Evolutionary conservation across 768 basidiomycete species (phyloP).

Genomic region (Udeniomyces megalosporus): DNA sequence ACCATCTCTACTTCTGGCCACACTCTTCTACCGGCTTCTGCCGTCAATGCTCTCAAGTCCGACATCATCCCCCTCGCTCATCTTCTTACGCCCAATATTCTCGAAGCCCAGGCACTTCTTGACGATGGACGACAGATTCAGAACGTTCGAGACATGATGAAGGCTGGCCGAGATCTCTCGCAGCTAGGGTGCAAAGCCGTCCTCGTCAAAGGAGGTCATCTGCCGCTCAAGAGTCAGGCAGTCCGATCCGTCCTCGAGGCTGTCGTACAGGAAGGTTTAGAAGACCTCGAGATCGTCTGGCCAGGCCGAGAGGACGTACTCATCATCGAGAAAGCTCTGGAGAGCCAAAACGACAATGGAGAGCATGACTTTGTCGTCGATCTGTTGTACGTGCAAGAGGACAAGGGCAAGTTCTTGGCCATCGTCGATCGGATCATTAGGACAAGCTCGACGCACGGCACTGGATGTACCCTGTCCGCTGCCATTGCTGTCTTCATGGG

Average conservation of each 20-base stretch:
- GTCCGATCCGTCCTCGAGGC: slow-evolving; percentile 30
- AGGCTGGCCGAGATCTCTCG: slow-evolving; percentile 39
- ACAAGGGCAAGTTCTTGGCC: slow-evolving; percentile 16
- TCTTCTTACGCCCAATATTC: slow-evolving; percentile 69
- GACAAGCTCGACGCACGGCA: slow-evolving; percentile 59
- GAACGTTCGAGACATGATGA: slow-evolving; percentile 44
- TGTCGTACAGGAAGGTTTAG: slow-evolving; percentile 20
- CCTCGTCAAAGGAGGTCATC: slow-evolving; percentile 74
- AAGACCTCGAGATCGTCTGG: slow-evolving; percentile 4
- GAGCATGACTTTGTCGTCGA: slow-evolving; percentile 45
- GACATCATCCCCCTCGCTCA: slow-evolving; percentile 56
- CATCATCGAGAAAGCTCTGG: slow-evolving; percentile 1
- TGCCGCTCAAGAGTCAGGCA: slow-evolving; percentile 37
- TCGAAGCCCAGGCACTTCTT: slow-evolving; percentile 54
- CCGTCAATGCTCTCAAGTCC: slow-evolving; percentile 42
- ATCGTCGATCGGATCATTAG: slow-evolving; percentile 38
- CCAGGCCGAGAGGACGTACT: background rate
- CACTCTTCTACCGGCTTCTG: slow-evolving; percentile 50
- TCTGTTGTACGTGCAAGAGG: slow-evolving; percentile 16
- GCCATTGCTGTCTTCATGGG: slow-evolving; percentile 44
- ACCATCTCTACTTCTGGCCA: slow-evolving; percentile 83
- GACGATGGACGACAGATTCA: slow-evolving; percentile 34
- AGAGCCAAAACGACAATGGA: background rate
- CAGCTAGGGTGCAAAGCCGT: slow-evolving; percentile 41
- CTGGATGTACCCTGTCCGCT: slow-evolving; percentile 79